Conservation (phyloP, 2,329 filamentous ascomycete genomes). For the Aureobasidium leucospermi region DNA sequence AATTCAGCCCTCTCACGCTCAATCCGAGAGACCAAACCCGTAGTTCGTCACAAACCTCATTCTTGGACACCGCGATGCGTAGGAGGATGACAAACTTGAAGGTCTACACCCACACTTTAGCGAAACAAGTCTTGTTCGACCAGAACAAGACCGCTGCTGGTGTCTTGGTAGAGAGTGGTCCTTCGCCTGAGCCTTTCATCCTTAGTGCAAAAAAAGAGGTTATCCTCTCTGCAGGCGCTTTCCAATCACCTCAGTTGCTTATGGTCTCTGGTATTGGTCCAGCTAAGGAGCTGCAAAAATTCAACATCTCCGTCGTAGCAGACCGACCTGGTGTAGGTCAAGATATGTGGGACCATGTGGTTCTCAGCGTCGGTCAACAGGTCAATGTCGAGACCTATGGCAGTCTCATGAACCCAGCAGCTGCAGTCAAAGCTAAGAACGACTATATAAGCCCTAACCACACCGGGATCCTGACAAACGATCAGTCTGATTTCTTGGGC, state of each 20-base stretch:
- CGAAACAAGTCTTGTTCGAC: slow-evolving; percentile 27
- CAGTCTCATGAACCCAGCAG: slow-evolving; percentile 11
- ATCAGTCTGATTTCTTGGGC: slow-evolving; percentile 18
- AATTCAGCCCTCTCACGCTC: slow-evolving; percentile 21
- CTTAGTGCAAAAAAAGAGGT: slow-evolving; percentile 31
- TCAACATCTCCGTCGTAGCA: slow-evolving; percentile 24
- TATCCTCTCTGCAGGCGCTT: slow-evolving; percentile 25
- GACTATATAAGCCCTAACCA: slow-evolving; percentile 15
- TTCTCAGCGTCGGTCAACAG: slow-evolving; percentile 29
- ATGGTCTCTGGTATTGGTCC: slow-evolving; percentile 26
- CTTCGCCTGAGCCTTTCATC: slow-evolving; percentile 26
- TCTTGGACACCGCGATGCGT: slow-evolving; percentile 21
- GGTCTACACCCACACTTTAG: slow-evolving; percentile 22
- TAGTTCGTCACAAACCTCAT: slow-evolving; percentile 23
- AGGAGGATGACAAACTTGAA: slow-evolving; percentile 18
- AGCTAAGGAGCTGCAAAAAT: slow-evolving; percentile 27
- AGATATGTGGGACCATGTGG: slow-evolving; percentile 26
- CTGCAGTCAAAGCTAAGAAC: slow-evolving; percentile 15
- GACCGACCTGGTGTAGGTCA: slow-evolving; percentile 25
- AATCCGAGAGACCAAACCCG: slow-evolving; percentile 18
- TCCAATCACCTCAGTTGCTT: slow-evolving; percentile 16
- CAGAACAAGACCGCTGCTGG: slow-evolving; percentile 19
- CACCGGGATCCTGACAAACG: slow-evolving; percentile 20
- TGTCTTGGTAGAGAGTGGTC: slow-evolving; percentile 23
- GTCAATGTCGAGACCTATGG: slow-evolving; percentile 20